These are phyloP conservation scores for Sclerotinia sclerotiorum DNA, from an alignment of 2,329 filamentous ascomycete genomes.

Conservation along the genomic window DNA sequence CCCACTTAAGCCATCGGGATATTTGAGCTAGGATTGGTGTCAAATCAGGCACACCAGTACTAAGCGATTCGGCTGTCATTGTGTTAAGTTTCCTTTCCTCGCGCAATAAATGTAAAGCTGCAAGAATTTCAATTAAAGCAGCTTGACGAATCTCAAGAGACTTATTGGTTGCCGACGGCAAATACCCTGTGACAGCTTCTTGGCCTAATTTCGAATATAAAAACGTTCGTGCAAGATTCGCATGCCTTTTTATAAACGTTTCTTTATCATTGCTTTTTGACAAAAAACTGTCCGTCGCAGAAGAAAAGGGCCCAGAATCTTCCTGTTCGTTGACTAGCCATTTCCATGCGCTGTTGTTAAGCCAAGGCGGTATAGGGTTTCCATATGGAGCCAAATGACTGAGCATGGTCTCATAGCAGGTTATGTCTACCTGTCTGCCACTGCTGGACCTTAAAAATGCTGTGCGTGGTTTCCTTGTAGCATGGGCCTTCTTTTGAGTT, in stretches of 20 bases:
- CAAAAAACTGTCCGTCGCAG: conserved; percentile 24
- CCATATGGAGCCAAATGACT: conserved; percentile 43
- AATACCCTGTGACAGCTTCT: conserved; percentile 52
- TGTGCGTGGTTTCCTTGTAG: conserved; percentile 43
- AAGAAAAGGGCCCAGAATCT: conserved; percentile 30
- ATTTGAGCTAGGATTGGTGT: conserved; percentile 79
- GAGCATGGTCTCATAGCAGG: conserved; percentile 50
- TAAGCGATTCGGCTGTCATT: conserved; percentile 50
- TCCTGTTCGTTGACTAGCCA: conserved; percentile 65
- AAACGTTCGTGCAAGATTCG: conserved; percentile 64
- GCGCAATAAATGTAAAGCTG: conserved; percentile 80
- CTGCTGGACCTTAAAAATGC: conserved; percentile 51
- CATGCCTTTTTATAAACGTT: conserved; percentile 52
- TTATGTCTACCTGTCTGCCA: conserved; percentile 42
- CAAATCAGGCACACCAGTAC: conserved; percentile 51
- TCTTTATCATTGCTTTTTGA: conserved; percentile 50
- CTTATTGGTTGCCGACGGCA: conserved; percentile 59
- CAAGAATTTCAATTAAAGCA: conserved; percentile 64
- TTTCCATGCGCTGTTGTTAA: conserved; percentile 65
- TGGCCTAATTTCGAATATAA: conserved; percentile 59
- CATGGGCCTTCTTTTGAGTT: conserved; percentile 41
- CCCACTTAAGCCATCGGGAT: conserved; percentile 77
- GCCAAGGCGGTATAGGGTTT: conserved; percentile 51
- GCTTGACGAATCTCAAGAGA: conserved; percentile 58
- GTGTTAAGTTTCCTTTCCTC: conserved; percentile 86